Evolutionary conservation across 2,329 filamentous ascomycete genomes (phyloP).

Genomic region (Fusarium nematophilum): DNA sequence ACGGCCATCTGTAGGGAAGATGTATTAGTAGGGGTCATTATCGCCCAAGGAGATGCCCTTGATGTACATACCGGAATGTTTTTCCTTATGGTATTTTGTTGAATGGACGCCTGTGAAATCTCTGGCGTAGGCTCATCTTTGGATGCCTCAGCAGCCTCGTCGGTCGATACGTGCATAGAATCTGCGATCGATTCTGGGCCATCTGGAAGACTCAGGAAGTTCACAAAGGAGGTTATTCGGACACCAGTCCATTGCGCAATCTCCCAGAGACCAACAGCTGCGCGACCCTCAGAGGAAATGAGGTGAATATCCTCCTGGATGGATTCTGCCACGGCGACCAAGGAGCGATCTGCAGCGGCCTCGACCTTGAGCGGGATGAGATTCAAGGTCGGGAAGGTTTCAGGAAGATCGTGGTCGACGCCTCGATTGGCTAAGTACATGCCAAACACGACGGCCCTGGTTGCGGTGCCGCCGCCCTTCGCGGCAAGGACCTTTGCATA

Average conservation of each 20-base stretch:
- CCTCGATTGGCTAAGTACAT: constrained; percentile 86
- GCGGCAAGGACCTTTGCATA: constrained; percentile 64
- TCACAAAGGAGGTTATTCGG: constrained; percentile 78
- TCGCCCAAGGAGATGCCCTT: no score
- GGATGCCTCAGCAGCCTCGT: background rate
- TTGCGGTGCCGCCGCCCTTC: constrained; percentile 46
- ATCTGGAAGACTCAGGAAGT: constrained; percentile 74
- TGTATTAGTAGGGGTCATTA: constrained; percentile 8
- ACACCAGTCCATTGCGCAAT: constrained; percentile 81
- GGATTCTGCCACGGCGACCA: constrained; percentile 64
- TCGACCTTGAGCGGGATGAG: constrained; percentile 77
- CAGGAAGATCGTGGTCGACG: constrained; percentile 58
- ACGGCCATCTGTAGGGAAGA: constrained; percentile 48
- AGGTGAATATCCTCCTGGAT: constrained; percentile 76
- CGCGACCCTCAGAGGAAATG: constrained; percentile 63
- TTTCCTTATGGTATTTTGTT: constrained; percentile 39
- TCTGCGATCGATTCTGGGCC: background rate
- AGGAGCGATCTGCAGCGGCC: constrained; percentile 38
- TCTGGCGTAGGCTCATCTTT: background rate
- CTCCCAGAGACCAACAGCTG: constrained; percentile 75
- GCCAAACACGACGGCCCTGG: constrained; percentile 69
- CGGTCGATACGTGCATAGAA: constrained; percentile 16
- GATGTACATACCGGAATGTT: constrained; percentile 44
- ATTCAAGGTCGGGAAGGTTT: constrained; percentile 78
- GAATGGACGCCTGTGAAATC: constrained; percentile 19